Conservation (phyloP, 2,329 filamentous ascomycete species). For the Zymoseptoria crescenta region DNA sequence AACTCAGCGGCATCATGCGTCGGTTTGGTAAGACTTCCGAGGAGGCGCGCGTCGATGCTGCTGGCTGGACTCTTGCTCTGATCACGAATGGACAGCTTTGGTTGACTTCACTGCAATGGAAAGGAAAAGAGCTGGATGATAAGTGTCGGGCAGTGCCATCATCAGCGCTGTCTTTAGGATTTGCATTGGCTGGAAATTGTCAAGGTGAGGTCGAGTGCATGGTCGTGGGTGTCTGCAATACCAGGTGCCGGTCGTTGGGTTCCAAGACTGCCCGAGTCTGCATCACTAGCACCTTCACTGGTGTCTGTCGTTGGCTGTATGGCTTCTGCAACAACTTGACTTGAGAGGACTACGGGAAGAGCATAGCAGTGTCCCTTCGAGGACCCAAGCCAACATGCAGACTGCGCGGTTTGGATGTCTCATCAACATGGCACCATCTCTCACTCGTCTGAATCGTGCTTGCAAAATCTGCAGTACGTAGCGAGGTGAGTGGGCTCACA, state of each 20-base stretch:
- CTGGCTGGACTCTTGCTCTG: constrained; percentile 65
- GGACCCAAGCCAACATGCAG: constrained; percentile 40
- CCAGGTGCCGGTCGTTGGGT: constrained; percentile 27
- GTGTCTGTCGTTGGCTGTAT: constrained; percentile 18
- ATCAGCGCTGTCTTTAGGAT: constrained; percentile 46
- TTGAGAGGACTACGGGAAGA: constrained; percentile 15
- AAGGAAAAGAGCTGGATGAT: constrained; percentile 45
- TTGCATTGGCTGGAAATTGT: constrained; percentile 23
- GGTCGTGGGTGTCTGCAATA: constrained; percentile 25
- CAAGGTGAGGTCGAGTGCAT: constrained; percentile 10
- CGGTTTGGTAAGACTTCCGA: constrained; percentile 67
- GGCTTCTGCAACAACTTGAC: constrained; percentile 1
- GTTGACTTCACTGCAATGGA: constrained; percentile 32
- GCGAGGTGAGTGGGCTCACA: constrained; percentile 47
- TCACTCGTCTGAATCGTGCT: constrained; percentile 54
- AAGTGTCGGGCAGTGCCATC: constrained; percentile 42
- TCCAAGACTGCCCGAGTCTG: constrained; percentile 16
- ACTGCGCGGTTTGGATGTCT: constrained; percentile 28
- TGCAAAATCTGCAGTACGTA: constrained; percentile 31
- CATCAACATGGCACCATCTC: constrained; percentile 26
- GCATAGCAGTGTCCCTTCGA: constrained; percentile 11
- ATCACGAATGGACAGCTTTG: constrained; percentile 52
- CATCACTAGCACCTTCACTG: constrained; percentile 28
- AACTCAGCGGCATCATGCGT: constrained; percentile 59
- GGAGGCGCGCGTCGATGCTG: constrained; percentile 67